Percentiles rank a stretch among this genome's conserved stretches.
These are phyloP conservation scores for Monosporozyma servazzii DNA, from an alignment of 805 yeast species.

Conservation along the genomic window DNA sequence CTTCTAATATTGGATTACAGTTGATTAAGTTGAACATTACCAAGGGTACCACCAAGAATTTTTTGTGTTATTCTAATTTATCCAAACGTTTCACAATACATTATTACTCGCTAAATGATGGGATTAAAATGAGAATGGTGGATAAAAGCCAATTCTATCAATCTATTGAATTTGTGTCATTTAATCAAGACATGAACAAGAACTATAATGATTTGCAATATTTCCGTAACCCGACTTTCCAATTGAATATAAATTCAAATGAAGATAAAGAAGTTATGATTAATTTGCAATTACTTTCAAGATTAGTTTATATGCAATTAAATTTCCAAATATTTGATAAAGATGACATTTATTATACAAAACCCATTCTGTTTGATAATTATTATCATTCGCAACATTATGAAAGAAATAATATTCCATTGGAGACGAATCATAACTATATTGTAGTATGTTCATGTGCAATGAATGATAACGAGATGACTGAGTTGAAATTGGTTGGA, in stretches of 20 bases:
- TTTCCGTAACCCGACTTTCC: conserved; percentile 20
- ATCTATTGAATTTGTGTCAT: conserved; percentile 1
- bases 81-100: conserved; percentile 18
- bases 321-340: conserved; percentile 18
- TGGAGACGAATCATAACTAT: conserved; percentile 17
- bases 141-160: background rate
- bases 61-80: conserved; percentile 21
- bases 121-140: conserved; percentile 1
- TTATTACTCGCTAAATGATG: conserved; percentile 9
- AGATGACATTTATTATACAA: conserved; percentile 13
- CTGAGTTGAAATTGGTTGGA: conserved; percentile 8
- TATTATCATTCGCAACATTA: conserved; percentile 8
- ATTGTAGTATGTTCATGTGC: conserved; percentile 17
- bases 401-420: conserved; percentile 8
- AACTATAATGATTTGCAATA: conserved; percentile 3
- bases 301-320: conserved; percentile 5
- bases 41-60: conserved; percentile 2
- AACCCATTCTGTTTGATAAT: conserved; percentile 16
- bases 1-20: conserved; percentile 34
- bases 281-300: conserved; percentile 14
- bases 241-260: conserved; percentile 7
- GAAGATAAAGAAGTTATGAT: conserved; percentile 6
- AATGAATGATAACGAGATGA: background rate
- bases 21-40: conserved; percentile 22
- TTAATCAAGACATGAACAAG: background rate